Evolutionary conservation across 2,329 filamentous ascomycete species (phyloP), one percentile per base, ranked within the genome.

Genomic region (Trichoderma citrinoviride): DNA sequence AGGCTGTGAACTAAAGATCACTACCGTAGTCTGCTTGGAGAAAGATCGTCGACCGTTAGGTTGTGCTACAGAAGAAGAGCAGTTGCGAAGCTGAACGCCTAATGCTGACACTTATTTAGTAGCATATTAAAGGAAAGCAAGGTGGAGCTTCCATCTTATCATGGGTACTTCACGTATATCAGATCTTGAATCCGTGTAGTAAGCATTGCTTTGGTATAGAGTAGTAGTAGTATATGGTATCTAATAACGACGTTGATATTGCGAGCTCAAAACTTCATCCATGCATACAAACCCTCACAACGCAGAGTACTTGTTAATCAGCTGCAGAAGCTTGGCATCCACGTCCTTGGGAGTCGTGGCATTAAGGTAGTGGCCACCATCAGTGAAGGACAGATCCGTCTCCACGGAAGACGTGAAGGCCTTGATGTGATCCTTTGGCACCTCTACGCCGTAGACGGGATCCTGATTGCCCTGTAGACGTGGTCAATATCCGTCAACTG

Each of bases 291-390:
- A 29, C 19, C 19, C 25, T 47, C 41, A 60, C 41, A 57, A 60
- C 2, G 46, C 25, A 40, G 73, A 68, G 62, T 78, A 78, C 66
- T 74, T 76, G 29, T 69, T 68, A 0, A 80, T 70, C 75, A 81
- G 77, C 68, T 76, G 72, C 40, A 85, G 71, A 62, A 86, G 71
- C 0, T 80, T 79, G 55, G 76, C 74, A 55, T 79, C 76, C 0
- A 79, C 75, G 67, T 83, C 81, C 61, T 77, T 75, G 14, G 81
- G 81, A 68, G 77, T 81, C 3, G 82, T 82, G 0, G 79, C 80
- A 64, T 78, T 83, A 57, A 85, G 70, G 67, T 83, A 84, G 69
- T 85, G 83, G 1, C 77, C 75, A 2, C 79, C 83, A 49, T 82
- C 76, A 1, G 84, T 69, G 54, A 80, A 71, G 0, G 74, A 75